Evolutionary conservation across 2,329 filamentous ascomycete species (phyloP), one percentile per base, ranked within the genome.

Genomic region (Ascocoryne sarcoides): DNA sequence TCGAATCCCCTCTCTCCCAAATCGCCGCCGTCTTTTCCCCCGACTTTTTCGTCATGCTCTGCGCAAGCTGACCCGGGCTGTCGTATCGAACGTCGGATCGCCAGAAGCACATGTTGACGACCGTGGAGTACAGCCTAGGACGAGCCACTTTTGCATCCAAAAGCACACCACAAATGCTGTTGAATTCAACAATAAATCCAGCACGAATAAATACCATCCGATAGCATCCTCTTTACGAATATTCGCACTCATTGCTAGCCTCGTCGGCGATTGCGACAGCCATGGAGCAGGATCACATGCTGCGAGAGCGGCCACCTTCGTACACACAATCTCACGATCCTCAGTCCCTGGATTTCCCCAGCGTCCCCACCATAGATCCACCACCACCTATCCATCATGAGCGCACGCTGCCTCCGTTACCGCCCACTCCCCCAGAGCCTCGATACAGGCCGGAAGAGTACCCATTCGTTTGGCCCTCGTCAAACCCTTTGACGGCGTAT

Each of bases 261-360:
- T 46, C 39, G 39, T 52, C 47, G 44, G 49, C 44, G 34, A 45
- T 49, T 51, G 45, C 32, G 43, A 38, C 23, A 32, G 44, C 30
- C 39, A 59, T 55, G 53, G 52, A 58, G 42, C 53, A 53, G 42
- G 46, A 58, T 58, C 57, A 57, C 53, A 57, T 57, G 54, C 51
- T 43, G 32, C 40, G 35, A 43, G 53, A 57, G 37, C 50, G 38
- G 21, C 40, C 40, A 29, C 40, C 40, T 7, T 37, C 54, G 23
- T 56, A 57, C 34, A 28, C 49, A 14, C 52, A 54, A 43, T 54
- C 53, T 38, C 54, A 57, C 47, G 51, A 56, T 36, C 50, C 55
- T 43, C 46, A 55, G 28, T 42, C 52, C 35, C 42, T 56, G 14
- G 44, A 45, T 44, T 38, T 59, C 31, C 54, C 54, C 29, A 49